Conservation (phyloP, 345 rosid genomes). For the Ceriops tagal region DNA sequence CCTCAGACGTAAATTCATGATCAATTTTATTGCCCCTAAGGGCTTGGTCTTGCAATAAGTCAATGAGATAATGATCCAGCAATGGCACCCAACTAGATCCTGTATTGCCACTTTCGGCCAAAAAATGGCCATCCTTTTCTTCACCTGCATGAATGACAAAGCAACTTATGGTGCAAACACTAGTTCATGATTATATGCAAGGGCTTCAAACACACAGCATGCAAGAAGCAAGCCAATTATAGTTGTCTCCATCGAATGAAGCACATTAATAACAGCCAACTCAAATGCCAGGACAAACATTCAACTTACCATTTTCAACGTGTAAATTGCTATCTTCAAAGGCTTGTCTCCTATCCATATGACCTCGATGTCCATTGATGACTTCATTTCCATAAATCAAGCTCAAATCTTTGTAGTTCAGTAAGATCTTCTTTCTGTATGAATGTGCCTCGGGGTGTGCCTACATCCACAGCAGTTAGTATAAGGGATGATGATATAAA, state of each 20-base stretch:
- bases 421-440: conserved; percentile 34
- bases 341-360: conserved; percentile 12
- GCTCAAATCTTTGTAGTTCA: conserved; percentile 40
- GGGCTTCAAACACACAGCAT: neutral
- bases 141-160: conserved; percentile 26
- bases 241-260: neutral
- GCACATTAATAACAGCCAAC: neutral
- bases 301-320: conserved; percentile 23
- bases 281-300: neutral
- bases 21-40: conserved; percentile 44
- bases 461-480: conserved; percentile 23
- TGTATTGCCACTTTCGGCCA: conserved; percentile 11
- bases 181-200: neutral
- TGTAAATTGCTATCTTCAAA: conserved; percentile 16
- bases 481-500: conserved; percentile 8
- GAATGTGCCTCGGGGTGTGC: conserved; percentile 36
- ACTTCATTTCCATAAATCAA: conserved; percentile 35
- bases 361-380: conserved; percentile 22
- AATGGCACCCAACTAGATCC: conserved; percentile 26
- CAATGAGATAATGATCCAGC: conserved; percentile 37
- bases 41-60: conserved; percentile 40
- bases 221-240: neutral
- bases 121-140: conserved; percentile 17
- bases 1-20: conserved; percentile 26
- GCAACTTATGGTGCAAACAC: neutral